Evolutionary conservation across 306 rosid species (phyloP), one percentile per base, ranked within the genome.

Genomic region (Albizia julibrissin): DNA sequence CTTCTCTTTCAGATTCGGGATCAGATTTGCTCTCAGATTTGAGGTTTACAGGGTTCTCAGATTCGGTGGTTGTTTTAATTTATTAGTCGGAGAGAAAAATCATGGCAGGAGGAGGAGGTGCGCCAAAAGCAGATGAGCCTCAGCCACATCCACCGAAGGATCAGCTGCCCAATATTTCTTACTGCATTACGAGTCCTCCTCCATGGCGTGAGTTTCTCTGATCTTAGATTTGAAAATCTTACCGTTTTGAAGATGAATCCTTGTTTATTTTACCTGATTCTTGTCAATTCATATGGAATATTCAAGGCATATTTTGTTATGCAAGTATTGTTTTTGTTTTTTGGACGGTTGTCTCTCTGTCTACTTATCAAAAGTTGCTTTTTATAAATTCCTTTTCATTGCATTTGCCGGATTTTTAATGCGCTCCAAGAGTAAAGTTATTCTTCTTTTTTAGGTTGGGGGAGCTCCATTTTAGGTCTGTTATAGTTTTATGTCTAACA

Each of bases 111-210:
- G 92, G 90, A 29, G 94, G 86, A 47, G 84, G 92, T 44, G 81
- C 83, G 75, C 90, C 88, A 0, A 93, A 93, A 62, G 44, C 94
- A 33, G 91, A 83, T 29, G 99, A 95, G 86, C 99, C 99, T 62
- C 96, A 90, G 64, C 97, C 99, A 61, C 99, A 95, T n/a, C 99
- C 99, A 67, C 91, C 97, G 7, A 95, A 93, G 85, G 99, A 93
- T 89, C 99, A 95, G 90, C 90, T 95, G 0, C 97, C 96, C 0
- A 67, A 82, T 34, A 80, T 95, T 85, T 79, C 89, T 82, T 95
- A 77, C 91, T 95, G 99, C 91, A 92, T 93, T 82, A 95, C 98
- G 4, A 95, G 99, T 81, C 99, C 99, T 70, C 99, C 99, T 44
- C 94, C 93, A 82, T 95, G 99, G 99, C 98, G 99, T 95, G 88